Evolutionary conservation across 495 filamentous ascomycete genomes (phyloP), one percentile per base, ranked within the genome.

Genomic region (Thermothielavioides terrestris): DNA sequence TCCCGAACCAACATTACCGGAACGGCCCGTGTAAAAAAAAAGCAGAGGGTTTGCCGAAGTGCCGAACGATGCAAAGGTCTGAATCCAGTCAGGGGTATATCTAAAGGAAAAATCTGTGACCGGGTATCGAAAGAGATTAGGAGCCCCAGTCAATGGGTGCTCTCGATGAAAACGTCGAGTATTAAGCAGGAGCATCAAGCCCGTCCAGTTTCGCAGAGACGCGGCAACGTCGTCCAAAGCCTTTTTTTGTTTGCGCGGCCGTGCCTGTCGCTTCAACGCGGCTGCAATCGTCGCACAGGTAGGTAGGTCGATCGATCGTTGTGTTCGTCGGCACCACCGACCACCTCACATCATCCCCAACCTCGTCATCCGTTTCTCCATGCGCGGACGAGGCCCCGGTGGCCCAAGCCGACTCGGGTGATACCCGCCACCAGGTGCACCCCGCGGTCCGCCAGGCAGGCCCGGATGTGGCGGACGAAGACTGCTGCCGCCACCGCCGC

Each of bases 301-400:
- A n/a, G n/a, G n/a, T n/a, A n/a, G n/a, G n/a, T n/a, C n/a, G n/a
- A n/a, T 11, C 6, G 15, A 11, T n/a, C 14, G 6, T 23, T 12
- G 31, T 30, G 5, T 9, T 43, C 15, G 23, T 38, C 38, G 7
- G 10, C 18, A 3, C 31, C 35, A 7, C 27, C 39, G 26, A 12
- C 15, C n/a, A 34, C 17, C 50, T 65, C 56, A 85, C 80, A 90
- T 86, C 84, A 92, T 92, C 75, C 91, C 91, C 58, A 95, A 64
- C 68, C 78, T 78, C 49, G 89, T 95, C 60, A 83, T 91, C 51
- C 89, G 72, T 63, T 89, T 82, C 71, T 92, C 86, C 61, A 75
- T 71, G 59, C 63, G 65, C n/a, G 66, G 72, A 26, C 46, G 43
- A 15, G 53, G 54, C 1, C 56, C 54, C 8, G 31, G 34, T 14